Evolutionary conservation across 345 rosid species (phyloP), one percentile per base, ranked within the genome.

Genomic region (Melastoma malabathricum): DNA sequence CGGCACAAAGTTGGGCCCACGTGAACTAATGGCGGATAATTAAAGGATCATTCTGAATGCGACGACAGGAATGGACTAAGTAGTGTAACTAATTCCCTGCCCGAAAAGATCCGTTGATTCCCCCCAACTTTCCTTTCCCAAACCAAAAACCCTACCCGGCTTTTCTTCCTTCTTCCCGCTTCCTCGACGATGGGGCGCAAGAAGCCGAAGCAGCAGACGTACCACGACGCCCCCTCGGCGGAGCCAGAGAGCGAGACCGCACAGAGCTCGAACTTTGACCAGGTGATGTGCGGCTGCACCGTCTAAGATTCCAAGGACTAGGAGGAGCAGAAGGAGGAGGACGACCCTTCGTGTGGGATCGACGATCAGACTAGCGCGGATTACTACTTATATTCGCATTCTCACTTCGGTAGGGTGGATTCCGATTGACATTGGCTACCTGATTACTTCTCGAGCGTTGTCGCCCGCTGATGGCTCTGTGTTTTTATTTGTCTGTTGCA

Each of bases 371-470:
- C 98, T 62, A 92, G 98, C 61, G 98, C 96, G 48, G 98, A 92
- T 65, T 92, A 92, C 66, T 92, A 87, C 79, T 92, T 92, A 67
- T 95, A 92, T 69, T 92, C 98, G 6, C 87, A 92, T 74, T 84
- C 98, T 61, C 98, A 92, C 76, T 92, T 92, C 54, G 98, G 98
- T 92, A 77, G 44, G 27, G 61, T 15, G 14, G 39, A 43, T 50
- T 54, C 23, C 38, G 15, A 22, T 10, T 39, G 15, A 51, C 7
- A 31, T 34, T 25, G 4, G 10, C 25, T 2, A 22, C 10, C 20
- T 34, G 44, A 45, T 45, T 38, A 1, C 48, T 14, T 43, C 5
- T 9, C 52, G 29, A 18, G 29, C 51, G 54, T 43, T 34, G 12
- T 29, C 54, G 19, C 6, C 6, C 29, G 31, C 12, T 57, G 44